Base-by-base conservation (phyloP, 257 asterid species). In the Solanum tarapatanum region DNA sequence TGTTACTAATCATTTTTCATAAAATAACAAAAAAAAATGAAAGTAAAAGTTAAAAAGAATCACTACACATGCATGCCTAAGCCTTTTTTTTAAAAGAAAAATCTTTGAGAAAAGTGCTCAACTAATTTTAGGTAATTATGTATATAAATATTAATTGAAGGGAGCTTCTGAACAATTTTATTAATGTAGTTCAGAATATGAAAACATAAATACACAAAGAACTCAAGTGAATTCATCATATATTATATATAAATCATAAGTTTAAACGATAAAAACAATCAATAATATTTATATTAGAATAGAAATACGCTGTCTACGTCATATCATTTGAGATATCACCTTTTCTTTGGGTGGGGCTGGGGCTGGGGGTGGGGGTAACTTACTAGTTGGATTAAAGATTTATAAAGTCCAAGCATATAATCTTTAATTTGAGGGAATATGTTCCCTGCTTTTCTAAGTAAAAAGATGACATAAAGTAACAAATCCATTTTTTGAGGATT, bases 221-320 rank as follows among this genome's bases (percentile, higher is more conserved):
- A 51, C 1, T 48, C 21, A 48, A 14, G 1, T 48, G 58, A 48
- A 13, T 48, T 0, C 23, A 51, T 51, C 3, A 51, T 51, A 16
- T 51, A 51, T 2, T 51, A 51, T 51, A 51, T 51, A 16, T 51
- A 64, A 1, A 6, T 64, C 1, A 64, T 1, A 11, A 0, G 0
- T 64, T n/a, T n/a, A 0, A 64, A n/a, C 0, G 0, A 0, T 64
- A 2, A 11, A 24, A 10, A 64, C 0, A 64, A n/a, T 3, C 0
- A 24, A 10, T 2, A 24, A 24, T 11, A n/a, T 0, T 64, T 64
- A 2, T 9, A 23, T 23, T 4, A 62, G 0, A 4, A 8, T 62
- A 51, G 0, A 16, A 1, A 16, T 16, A 51, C 8, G 0, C 0
- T 5, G 9, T 51, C 8, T 16, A 51, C 1, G 0, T 51, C 1